Base-by-base conservation (phyloP, 768 basidiomycete genomes). In the Mycena maculata region DNA sequence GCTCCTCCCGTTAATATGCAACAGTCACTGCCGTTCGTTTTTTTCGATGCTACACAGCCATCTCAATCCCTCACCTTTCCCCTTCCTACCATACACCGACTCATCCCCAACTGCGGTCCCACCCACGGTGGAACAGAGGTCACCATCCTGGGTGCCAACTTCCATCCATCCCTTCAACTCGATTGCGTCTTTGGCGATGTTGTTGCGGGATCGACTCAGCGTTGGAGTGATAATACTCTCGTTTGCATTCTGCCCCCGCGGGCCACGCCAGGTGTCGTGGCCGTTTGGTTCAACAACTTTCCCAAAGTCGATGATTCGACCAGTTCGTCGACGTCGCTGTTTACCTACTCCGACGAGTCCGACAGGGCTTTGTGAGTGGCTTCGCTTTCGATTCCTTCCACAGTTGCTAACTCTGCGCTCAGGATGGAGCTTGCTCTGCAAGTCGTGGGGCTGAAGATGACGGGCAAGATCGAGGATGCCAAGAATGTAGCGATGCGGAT, bases 361-460 rank as follows among this genome's bases (percentile, higher is more conserved):
- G 96, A 98, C 74, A 83, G 94, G 58, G 92, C 93, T 9, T 79
- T 98, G 92, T 95, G 74, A 80, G 93, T 87, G 18, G 54, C 58
- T 48, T 63, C 38, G 18, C 45, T 64, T 16, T 10, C 36, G 28
- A 56, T 57, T 58, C 23, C 25, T 50, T 48, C 47, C 41, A 67
- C 27, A 36, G 27, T 42, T 60, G 60, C 22, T 27, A 60, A 59
- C 68, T 74, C 42, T 57, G 68, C 54, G 63, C 22, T 39, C 64
- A 96, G 94, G 70, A 96, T 98, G 94, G 96, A 97, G 77, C 87
- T 98, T 59, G 96, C 96, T 56, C 83, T 98, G 4, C 95, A 97
- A 75, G 95, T 97, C 16, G 95, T 98, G 20, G 96, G 96, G 0
- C 82, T 98, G 69, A 96, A 97, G 82, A 96, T 98, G 94, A 97